Evolutionary conservation across 306 rosid species (phyloP), one percentile per base, ranked within the genome.

Genomic region (Sphenostylis stenocarpa): DNA sequence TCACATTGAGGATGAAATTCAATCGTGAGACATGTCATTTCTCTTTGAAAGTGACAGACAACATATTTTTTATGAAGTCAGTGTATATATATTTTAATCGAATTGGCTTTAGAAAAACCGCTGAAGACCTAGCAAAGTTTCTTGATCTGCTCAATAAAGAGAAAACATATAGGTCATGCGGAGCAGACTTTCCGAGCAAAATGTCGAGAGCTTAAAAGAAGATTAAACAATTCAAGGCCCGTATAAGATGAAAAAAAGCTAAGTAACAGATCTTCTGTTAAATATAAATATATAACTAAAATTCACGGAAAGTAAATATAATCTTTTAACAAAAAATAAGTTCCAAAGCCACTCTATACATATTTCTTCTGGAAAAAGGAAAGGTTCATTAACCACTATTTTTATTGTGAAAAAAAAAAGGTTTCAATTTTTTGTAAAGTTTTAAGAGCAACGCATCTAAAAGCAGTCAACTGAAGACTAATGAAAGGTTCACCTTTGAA

Each of bases 41-140:
- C 68, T 73, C 31, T 43, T 15, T 16, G 60, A 80, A 80, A 72
- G 62, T 53, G 69, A 72, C 41, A 26, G 60, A 61, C 15, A 63
- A 17, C 38, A 14, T 48, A 4, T 70, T 47, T 57, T 51, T 13
- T 36, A 39, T 72, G 3, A 26, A 21, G 19, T 20, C 57, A 3
- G 26, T 38, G 43, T 20, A 9, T 57, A 23, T 20, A 67, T 20
- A 55, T 75, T 17, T 1, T 45, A 48, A 68, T 67, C 31, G 1
- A 14, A 49, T 39, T 52, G 64, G 72, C 64, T 53, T 82, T 81
- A n/a, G 56, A 70, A 63, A 70, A 69, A 55, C 52, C 63, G 56
- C 34, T 43, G 36, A 70, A 77, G 75, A 64, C 70, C 62, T 16
- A 70, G 24, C 28, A 76, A 82, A 28, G 68, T 52, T 63, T 71